Percentiles rank a stretch among this genome's conserved stretches.
phyloP scores from a whole-genome alignment of 2,329 filamentous ascomycete species.

The Talaromyces funiculosus region DNA sequence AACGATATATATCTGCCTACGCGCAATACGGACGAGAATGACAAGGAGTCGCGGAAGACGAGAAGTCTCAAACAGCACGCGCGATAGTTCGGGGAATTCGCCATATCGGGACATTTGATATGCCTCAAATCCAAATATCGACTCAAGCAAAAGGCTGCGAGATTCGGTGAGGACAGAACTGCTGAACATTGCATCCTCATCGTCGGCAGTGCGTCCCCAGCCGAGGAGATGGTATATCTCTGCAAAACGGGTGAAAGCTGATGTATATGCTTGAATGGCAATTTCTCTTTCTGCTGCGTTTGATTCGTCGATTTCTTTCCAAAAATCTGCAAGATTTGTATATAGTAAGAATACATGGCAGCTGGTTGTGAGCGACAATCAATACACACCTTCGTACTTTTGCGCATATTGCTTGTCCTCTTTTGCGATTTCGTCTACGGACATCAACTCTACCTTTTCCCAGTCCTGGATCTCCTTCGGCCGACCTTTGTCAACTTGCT shows the following conservation, averaged over 20 bases:
- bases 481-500: background rate
- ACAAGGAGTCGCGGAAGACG: slow-evolving; percentile 9
- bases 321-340: background rate
- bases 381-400: slow-evolving; percentile 7
- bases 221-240: slow-evolving; percentile 11
- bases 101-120: background rate
- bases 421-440: slow-evolving; percentile 1
- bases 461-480: slow-evolving; percentile 4
- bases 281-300: background rate
- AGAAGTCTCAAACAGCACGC: background rate
- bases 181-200: background rate
- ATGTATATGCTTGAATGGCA: slow-evolving; percentile 1
- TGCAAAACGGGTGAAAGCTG: slow-evolving; percentile 3
- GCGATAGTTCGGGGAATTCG: background rate
- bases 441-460: background rate
- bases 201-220: background rate
- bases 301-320: slow-evolving; percentile 9
- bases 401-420: background rate
- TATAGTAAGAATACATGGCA: background rate
- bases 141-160: background rate
- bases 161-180: background rate
- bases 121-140: background rate
- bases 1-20: slow-evolving; percentile 1
- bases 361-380: background rate
- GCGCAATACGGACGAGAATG: slow-evolving; percentile 5